Conservation (phyloP, 208 protist species). For the Angomonas ambiguus region DNA sequence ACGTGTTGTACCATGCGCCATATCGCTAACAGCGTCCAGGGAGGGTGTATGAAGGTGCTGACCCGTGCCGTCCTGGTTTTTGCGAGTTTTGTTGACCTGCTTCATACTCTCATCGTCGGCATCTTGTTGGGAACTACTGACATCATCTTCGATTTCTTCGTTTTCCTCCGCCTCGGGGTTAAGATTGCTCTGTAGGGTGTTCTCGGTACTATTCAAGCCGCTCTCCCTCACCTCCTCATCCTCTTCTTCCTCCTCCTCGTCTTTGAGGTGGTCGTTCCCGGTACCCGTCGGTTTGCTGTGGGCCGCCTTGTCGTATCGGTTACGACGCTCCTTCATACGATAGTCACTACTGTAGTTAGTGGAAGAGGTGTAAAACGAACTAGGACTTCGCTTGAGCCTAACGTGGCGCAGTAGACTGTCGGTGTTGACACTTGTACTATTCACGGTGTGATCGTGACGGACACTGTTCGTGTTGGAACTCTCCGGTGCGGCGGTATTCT, state of each 20-base stretch:
- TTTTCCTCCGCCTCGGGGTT: neutral
- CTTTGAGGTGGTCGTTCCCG: no score
- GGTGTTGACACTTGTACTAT: neutral
- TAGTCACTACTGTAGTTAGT: constrained; percentile 3
- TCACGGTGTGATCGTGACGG: neutral
- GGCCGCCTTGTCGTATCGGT: neutral
- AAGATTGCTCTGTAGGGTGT: neutral
- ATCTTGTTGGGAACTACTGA: neutral
- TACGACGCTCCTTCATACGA: neutral
- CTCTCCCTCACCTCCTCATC: neutral
- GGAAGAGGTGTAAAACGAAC: constrained; percentile 4
- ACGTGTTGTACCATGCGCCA: neutral
- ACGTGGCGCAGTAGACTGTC: neutral
- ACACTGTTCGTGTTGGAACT: neutral
- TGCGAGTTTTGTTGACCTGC: neutral
- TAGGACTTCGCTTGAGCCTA: neutral
- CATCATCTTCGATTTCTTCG: neutral
- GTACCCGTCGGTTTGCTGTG: no score
- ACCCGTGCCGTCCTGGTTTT: neutral
- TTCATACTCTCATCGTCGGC: neutral
- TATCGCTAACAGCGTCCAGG: neutral
- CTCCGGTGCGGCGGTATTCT: neutral
- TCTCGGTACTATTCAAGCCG: neutral
- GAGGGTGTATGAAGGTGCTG: neutral
- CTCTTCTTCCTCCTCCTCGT: neutral